phyloP scores from a whole-genome alignment of 2,329 filamentous ascomycete species.

The Monosporascus sp. region DNA sequence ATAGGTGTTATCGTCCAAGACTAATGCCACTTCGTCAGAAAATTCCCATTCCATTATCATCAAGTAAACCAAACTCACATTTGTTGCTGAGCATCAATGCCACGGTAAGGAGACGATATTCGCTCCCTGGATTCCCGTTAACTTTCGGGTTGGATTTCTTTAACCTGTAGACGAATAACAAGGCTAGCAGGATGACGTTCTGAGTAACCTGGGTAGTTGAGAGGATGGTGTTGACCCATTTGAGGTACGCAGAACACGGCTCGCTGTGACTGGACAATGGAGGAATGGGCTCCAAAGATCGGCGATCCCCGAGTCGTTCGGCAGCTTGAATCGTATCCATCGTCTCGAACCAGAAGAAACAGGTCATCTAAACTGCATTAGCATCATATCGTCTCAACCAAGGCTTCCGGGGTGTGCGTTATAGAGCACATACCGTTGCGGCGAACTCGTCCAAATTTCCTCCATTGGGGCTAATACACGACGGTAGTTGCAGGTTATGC shows the following conservation, averaged over 20 bases:
- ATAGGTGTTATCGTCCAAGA: conserved; percentile 97
- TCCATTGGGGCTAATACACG: conserved; percentile 68
- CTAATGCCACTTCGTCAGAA: conserved; percentile 34
- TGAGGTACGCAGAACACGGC: conserved; percentile 75
- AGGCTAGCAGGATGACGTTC: conserved; percentile 85
- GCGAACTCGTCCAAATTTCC: conserved; percentile 79
- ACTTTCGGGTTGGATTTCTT: conserved; percentile 88
- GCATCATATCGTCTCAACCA: not conserved
- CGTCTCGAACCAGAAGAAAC: conserved; percentile 95
- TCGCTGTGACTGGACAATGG: conserved; percentile 65
- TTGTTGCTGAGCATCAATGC: conserved; percentile 98
- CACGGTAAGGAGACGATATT: conserved; percentile 87
- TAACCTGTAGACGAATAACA: conserved; percentile 88
- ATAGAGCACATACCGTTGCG: conserved; percentile 57
- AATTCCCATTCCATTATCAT: not conserved
- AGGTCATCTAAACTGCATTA: conserved; percentile 66
- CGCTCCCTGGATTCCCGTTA: conserved; percentile 86
- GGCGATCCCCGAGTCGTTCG: conserved; percentile 50
- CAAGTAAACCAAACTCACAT: conserved; percentile 49
- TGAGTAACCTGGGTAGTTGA: conserved; percentile 94
- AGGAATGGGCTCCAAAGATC: conserved; percentile 31
- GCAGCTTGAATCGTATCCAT: conserved; percentile 73
- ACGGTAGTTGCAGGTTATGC: conserved; percentile 66
- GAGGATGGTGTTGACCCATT: conserved; percentile 89
- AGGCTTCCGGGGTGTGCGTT: not conserved